These are phyloP conservation scores for Penicillium sp. DNA, from an alignment of 2,329 filamentous ascomycete genomes.

Conservation along the genomic window DNA sequence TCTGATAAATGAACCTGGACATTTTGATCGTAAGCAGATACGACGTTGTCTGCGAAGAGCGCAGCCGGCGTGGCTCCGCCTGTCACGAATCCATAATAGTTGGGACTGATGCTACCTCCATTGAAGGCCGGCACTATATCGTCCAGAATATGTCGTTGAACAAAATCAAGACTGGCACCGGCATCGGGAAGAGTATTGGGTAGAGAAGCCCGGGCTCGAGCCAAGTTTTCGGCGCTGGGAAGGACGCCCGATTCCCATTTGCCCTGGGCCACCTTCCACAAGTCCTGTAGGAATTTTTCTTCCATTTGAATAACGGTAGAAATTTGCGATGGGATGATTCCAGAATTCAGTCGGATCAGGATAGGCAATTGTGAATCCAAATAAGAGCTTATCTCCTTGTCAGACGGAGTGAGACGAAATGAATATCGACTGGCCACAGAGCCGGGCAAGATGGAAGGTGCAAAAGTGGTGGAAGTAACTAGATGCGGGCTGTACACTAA, in stretches of 20 bases:
- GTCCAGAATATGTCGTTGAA: constrained; percentile 38
- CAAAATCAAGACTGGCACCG: constrained; percentile 30
- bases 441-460: no score
- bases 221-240: constrained; percentile 28
- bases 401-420: neutral
- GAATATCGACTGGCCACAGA: neutral
- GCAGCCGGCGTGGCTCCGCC: constrained; percentile 76
- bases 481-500: neutral
- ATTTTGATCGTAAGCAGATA: constrained; percentile 76
- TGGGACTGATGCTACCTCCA: constrained; percentile 57
- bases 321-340: constrained; percentile 7
- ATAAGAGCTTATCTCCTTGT: neutral
- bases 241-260: constrained; percentile 31
- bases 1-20: constrained; percentile 73
- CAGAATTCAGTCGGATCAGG: neutral
- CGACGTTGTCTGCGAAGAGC: constrained; percentile 77
- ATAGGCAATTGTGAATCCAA: neutral
- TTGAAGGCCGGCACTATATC: constrained; percentile 57
- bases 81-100: constrained; percentile 86
- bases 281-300: constrained; percentile 20
- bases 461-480: neutral
- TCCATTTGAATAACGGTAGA: neutral
- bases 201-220: constrained; percentile 33
- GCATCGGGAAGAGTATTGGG: constrained; percentile 24
- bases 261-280: constrained; percentile 32